phyloP scores from a whole-genome alignment of 192 early-diverging fungal genomes.

The Linnemannia elongata region DNA sequence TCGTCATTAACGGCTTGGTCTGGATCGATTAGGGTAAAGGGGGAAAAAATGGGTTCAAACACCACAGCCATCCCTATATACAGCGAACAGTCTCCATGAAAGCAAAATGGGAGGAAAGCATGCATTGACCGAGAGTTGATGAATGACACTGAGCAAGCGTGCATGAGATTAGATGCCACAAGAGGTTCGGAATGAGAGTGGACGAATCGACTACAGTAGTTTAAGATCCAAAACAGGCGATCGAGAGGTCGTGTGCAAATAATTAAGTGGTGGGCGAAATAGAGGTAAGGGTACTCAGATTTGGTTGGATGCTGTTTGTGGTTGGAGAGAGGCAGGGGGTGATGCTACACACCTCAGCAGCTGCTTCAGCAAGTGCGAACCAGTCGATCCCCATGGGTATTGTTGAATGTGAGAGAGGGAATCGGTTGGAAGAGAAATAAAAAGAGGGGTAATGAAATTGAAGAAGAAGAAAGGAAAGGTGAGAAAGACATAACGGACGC shows the following conservation, averaged over 20 bases:
- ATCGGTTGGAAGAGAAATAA: background rate
- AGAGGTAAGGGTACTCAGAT: background rate
- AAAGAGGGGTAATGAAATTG: background rate
- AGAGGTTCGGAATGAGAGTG: background rate
- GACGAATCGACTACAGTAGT: background rate
- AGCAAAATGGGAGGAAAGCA: background rate
- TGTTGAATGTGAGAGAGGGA: background rate
- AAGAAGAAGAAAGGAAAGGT: background rate
- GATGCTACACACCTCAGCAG: constrained; percentile 12
- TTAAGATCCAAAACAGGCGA: background rate
- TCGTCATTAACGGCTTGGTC: background rate
- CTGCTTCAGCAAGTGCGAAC: constrained; percentile 11
- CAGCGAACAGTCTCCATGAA: no score
- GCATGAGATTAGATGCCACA: background rate
- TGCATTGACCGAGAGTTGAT: background rate
- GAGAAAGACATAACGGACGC: background rate
- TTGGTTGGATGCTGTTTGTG: background rate
- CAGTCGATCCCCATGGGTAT: constrained; percentile 11
- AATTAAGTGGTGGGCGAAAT: background rate
- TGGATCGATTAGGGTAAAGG: no score
- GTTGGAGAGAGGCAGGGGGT: background rate
- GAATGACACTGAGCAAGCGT: background rate
- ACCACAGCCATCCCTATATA: background rate
- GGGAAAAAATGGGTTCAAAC: background rate
- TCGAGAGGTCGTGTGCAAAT: background rate